These are phyloP conservation scores for Pueraria montana DNA, from an alignment of 306 rosid species.

Conservation along the genomic window DNA sequence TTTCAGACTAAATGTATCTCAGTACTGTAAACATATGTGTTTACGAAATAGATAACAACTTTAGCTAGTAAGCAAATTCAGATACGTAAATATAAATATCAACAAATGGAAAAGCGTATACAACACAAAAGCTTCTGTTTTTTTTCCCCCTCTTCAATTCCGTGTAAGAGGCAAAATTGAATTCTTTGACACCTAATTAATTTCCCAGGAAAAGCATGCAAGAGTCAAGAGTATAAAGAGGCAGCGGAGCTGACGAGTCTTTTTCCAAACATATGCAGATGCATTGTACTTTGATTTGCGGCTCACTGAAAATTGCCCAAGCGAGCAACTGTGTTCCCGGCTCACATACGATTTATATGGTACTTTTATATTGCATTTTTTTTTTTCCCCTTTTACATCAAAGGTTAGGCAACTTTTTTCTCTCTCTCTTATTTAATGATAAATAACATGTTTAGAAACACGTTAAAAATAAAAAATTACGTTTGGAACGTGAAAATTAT, in stretches of 20 bases:
- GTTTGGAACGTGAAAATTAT: no score
- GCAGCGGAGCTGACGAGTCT: not conserved
- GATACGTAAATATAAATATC: not conserved
- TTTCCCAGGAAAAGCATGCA: not conserved
- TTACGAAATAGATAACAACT: no score
- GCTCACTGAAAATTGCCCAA: not conserved
- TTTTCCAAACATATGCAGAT: not conserved
- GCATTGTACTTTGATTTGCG: conserved; percentile 5
- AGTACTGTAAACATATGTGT: no score
- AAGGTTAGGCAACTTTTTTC: no score
- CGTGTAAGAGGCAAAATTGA: not conserved
- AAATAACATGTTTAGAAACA: no score
- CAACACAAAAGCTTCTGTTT: not conserved
- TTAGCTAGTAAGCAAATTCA: not conserved
- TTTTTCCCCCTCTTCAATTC: not conserved
- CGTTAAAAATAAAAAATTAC: no score
- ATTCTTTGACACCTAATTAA: not conserved
- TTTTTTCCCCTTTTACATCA: no score
- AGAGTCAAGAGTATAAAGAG: not conserved
- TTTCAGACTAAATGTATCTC: no score
- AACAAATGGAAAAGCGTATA: not conserved
- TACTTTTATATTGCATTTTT: no score
- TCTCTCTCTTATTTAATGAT: no score
- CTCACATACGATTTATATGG: not conserved
- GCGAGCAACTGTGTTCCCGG: not conserved